Evolutionary conservation across 163 green algal genomes (phyloP), one percentile per base, ranked within the genome.

Genomic region (Picocystis sp.): DNA sequence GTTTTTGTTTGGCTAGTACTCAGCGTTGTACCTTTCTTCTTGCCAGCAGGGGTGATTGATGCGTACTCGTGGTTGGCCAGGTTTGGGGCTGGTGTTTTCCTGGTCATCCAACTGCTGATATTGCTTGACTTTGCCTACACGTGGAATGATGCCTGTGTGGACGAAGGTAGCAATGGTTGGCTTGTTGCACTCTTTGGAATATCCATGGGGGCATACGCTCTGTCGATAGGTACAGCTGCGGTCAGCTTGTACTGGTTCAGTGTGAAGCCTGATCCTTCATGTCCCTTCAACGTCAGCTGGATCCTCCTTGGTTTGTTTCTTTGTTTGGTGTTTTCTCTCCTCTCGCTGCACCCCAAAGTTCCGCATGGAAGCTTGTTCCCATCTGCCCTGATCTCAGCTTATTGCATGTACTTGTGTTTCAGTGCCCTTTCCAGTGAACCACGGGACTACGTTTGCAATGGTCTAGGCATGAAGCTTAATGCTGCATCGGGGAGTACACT

Each of bases 91-190:
- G 86, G 76, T 9, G 10, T 88, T 14, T 99, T 97, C 74, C 70
- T 99, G 14, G 53, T 92, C 48, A 78, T 97, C n/a, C 90, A 99
- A 70, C 83, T 93, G 65, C 53, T 95, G 43, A 92, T 94, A 52
- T 69, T 94, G 45, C 66, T 97, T 38, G 90, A 99, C 66, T 88
- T 94, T 58, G 74, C 82, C 3, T 71, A 86, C 61, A 52, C 56
- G 17, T 93, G 83, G 83, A 99, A 97, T 63, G 87, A 94, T 43
- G 60, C 69, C 8, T 97, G 89, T 11, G 25, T 35, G 53, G 24
- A 41, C 15, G 23, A 35, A 42, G 23, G 51, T 22, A 57, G 34
- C 15, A 50, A 54, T 1, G 47, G 47, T 9, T 54, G 47, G 47
- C 25, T 54, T 22, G 47, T 35, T 5, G 47, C 25, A 6, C 19